These are phyloP conservation scores for Backusella tuberculispora DNA, from an alignment of 192 early-diverging fungal genomes.

Conservation along the genomic window DNA sequence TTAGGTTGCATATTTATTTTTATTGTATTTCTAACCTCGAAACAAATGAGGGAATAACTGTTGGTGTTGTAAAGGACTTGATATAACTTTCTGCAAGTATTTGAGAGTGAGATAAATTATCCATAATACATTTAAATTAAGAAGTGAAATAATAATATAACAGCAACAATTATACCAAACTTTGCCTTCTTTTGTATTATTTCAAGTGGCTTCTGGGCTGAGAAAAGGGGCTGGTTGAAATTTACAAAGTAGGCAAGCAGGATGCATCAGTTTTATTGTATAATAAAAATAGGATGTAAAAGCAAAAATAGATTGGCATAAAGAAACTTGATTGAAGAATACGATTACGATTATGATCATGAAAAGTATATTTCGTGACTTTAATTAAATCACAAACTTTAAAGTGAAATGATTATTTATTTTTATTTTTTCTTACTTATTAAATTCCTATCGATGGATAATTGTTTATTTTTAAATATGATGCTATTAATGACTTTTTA, in stretches of 20 bases:
- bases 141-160: background rate
- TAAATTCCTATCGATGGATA: background rate
- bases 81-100: constrained; percentile 4
- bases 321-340: background rate
- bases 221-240: background rate
- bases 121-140: constrained; percentile 5
- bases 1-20: background rate
- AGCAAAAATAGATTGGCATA: background rate
- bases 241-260: background rate
- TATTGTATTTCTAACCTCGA: background rate
- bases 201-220: background rate
- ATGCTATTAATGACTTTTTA: background rate
- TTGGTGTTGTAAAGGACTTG: background rate
- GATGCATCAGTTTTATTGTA: background rate
- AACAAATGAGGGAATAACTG: background rate
- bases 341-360: background rate
- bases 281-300: background rate
- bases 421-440: no score
- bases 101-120: background rate
- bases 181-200: background rate
- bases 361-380: background rate
- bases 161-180: background rate
- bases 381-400: background rate
- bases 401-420: background rate
- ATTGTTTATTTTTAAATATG: background rate